A percentile compares a stretch with the other conserved stretches of the same genome.
Evolutionary conservation across 1,284 basidiomycete genomes (phyloP).

Genomic region (Mycena sp.): DNA sequence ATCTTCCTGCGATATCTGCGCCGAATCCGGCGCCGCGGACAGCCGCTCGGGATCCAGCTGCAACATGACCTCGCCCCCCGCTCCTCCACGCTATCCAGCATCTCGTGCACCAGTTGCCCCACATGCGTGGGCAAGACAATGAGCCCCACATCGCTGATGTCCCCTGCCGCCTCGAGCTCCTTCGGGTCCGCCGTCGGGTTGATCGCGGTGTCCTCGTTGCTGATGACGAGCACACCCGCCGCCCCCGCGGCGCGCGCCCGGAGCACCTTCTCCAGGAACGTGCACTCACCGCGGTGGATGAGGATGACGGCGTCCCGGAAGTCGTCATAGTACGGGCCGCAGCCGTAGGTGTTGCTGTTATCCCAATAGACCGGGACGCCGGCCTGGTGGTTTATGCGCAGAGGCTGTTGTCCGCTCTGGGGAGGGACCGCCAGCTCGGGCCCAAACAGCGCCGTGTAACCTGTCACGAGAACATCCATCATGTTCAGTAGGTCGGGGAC

Average conservation of each 20-base stretch:
- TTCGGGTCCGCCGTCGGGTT: constrained; percentile 72
- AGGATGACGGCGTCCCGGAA: constrained; percentile 64
- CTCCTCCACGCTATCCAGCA: constrained; percentile 62
- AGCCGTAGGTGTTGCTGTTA: constrained; percentile 64
- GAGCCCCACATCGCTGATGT: constrained; percentile 66
- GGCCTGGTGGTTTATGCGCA: constrained; percentile 57
- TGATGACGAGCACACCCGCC: constrained; percentile 78
- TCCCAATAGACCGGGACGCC: constrained; percentile 64
- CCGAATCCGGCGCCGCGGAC: constrained; percentile 37
- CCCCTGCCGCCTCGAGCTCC: constrained; percentile 66
- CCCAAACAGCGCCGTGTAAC: constrained; percentile 77
- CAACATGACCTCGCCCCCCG: constrained; percentile 62
- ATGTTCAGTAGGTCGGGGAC: constrained; percentile 42
- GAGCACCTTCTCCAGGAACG: constrained; percentile 83
- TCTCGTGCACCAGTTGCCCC: constrained; percentile 60
- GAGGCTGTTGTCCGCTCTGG: constrained; percentile 35
- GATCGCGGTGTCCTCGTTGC: constrained; percentile 64
- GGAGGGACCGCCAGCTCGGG: constrained; percentile 58
- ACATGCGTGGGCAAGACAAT: constrained; percentile 64
- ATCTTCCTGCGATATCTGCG: constrained; percentile 28
- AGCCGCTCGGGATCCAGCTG: constrained; percentile 54
- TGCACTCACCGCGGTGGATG: constrained; percentile 77
- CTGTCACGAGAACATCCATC: constrained; percentile 61
- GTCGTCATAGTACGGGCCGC: constrained; percentile 57
- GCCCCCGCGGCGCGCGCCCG: constrained; percentile 73